Percentiles rank a stretch among this genome's conserved stretches.
phyloP scores from a whole-genome alignment of 2,329 filamentous ascomycete species.

The Gnomoniopsis smithogilvyi region DNA sequence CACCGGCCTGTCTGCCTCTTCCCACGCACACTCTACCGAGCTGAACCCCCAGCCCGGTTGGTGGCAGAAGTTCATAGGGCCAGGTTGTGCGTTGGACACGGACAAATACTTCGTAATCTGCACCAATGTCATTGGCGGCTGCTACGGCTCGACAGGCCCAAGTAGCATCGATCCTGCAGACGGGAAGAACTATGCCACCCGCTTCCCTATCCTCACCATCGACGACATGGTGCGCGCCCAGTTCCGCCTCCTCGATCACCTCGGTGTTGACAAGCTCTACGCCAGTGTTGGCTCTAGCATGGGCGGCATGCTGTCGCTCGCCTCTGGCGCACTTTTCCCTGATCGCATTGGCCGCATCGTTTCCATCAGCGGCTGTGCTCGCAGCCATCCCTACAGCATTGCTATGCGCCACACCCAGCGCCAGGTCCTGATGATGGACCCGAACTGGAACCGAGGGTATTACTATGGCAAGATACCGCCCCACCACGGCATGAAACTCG shows the following conservation, averaged over 20 bases:
- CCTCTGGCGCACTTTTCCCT: constrained; percentile 79
- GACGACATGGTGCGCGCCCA: constrained; percentile 98
- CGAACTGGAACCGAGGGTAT: constrained; percentile 92
- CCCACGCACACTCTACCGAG: constrained; percentile 90
- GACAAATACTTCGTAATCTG: constrained; percentile 91
- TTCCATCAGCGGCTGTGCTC: constrained; percentile 88
- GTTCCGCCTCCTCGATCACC: constrained; percentile 77
- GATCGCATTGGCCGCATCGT: constrained; percentile 78
- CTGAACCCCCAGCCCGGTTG: constrained; percentile 85
- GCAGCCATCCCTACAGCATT: constrained; percentile 96
- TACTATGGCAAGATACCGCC: constrained; percentile 89
- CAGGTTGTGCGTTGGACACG: constrained; percentile 80
- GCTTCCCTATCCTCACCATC: constrained; percentile 93
- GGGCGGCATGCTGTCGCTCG: constrained; percentile 97
- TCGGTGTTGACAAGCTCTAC: constrained; percentile 76
- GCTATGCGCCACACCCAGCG: constrained; percentile 98
- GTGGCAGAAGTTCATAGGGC: constrained; percentile 99
- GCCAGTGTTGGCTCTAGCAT: constrained; percentile 95
- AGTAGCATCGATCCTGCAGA: constrained; percentile 85
- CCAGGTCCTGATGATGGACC: constrained; percentile 98
- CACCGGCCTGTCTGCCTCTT: constrained; percentile 94
- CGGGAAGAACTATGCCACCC: constrained; percentile 83
- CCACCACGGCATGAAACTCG: constrained; percentile 96
- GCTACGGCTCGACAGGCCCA: constrained; percentile 92
- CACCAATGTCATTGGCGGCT: constrained; percentile 94